phyloP scores from a whole-genome alignment of 2,329 filamentous ascomycete species.

The Pseudogymnoascus sp. region DNA sequence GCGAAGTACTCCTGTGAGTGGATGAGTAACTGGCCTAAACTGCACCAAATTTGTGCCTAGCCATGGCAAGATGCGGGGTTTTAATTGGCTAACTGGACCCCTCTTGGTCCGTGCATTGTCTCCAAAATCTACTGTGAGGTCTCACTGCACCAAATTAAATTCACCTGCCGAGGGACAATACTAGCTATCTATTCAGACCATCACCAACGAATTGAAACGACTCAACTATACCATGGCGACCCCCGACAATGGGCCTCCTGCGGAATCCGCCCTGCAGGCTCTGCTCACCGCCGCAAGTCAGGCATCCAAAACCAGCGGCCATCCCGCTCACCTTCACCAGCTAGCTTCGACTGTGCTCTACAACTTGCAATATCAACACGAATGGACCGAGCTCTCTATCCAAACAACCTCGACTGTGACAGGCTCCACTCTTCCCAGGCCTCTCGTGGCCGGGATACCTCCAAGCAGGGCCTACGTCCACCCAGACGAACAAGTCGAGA shows the following conservation, averaged over 20 bases:
- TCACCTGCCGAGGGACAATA: not conserved
- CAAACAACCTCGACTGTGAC: conserved; percentile 41
- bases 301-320: conserved; percentile 18
- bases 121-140: not conserved
- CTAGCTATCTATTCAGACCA: not conserved
- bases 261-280: conserved; percentile 20
- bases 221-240: conserved; percentile 1
- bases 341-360: conserved; percentile 57
- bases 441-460: conserved; percentile 65
- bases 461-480: conserved; percentile 69
- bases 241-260: conserved; percentile 12
- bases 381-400: conserved; percentile 58
- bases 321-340: conserved; percentile 33
- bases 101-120: not conserved
- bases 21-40: not conserved
- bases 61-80: not conserved
- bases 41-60: not conserved
- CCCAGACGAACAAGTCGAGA: conserved; percentile 72
- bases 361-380: conserved; percentile 69
- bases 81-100: not conserved
- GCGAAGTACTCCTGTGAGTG: not conserved
- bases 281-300: conserved; percentile 21
- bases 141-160: not conserved
- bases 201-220: not conserved
- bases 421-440: conserved; percentile 43